These are phyloP conservation scores for Linum trigynum DNA, from an alignment of 345 rosid genomes.

Conservation along the genomic window DNA sequence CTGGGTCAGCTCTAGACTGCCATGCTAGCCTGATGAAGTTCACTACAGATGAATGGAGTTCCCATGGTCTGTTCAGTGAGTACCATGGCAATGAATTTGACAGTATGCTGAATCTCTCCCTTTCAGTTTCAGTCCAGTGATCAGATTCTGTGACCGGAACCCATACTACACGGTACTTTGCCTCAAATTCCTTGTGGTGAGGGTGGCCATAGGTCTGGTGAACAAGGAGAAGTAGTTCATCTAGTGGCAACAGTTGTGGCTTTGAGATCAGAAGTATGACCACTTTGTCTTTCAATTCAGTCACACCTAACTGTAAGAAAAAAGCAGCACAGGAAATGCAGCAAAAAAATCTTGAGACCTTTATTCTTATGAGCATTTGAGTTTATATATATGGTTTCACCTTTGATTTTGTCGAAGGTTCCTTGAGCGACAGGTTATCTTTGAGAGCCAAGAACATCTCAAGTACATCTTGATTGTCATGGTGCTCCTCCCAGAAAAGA, in stretches of 20 bases:
- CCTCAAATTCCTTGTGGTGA: constrained; percentile 23
- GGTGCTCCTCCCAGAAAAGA: constrained; percentile 29
- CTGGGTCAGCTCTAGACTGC: constrained; percentile 36
- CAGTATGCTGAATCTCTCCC: constrained; percentile 26
- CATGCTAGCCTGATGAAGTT: constrained; percentile 46
- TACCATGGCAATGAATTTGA: constrained; percentile 56
- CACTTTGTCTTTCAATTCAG: constrained; percentile 51
- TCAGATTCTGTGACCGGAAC: constrained; percentile 41
- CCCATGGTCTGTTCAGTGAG: constrained; percentile 47
- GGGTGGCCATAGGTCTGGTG: constrained; percentile 52
- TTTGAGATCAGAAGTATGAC: constrained; percentile 54
- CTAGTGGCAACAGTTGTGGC: constrained; percentile 41
- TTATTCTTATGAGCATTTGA: constrained; percentile 1
- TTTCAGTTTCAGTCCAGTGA: constrained; percentile 47
- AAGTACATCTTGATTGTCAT: constrained; percentile 64
- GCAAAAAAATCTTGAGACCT: neutral
- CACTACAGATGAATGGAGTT: constrained; percentile 35
- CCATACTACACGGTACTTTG: constrained; percentile 50
- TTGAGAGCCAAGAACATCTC: constrained; percentile 36
- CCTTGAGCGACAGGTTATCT: constrained; percentile 53
- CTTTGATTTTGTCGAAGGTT: constrained; percentile 39
- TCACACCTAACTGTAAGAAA: constrained; percentile 33
- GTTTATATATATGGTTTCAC: neutral
- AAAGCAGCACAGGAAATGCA: constrained; percentile 9
- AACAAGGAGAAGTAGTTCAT: constrained; percentile 44